Evolutionary conservation across 176 grass and related monocot genomes (phyloP), one percentile per base, ranked within the genome.

Genomic region (Ensete glaucum): DNA sequence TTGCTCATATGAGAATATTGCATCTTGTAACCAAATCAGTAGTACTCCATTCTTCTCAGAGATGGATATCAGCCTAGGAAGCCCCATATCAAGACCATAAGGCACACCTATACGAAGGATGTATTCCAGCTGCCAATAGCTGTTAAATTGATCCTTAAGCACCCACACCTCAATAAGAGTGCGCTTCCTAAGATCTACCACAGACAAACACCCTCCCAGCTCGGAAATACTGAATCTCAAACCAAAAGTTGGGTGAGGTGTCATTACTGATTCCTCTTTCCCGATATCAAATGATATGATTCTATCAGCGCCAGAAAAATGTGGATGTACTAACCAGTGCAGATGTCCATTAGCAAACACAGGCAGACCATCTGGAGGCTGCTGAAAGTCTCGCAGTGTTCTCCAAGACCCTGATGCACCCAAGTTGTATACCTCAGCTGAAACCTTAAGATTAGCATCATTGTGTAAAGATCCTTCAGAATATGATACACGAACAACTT

Each of bases 11-110:
- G 51, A 53, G 9, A 55, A 73, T 55, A 73, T 14, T 9, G 52
- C 52, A 73, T 73, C 71, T 14, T 73, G 71, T 1, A 73, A 22
- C 71, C 71, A 73, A 73, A 73, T 56, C 21, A 73, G 19, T 27
- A 73, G n/a, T 8, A 56, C 71, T 23, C 22, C 71, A 56, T 73
- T 14, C 53, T 29, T 17, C 25, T 73, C 71, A 73, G 11, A 57
- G 52, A 73, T 56, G 71, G 71, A 55, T 56, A 73, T 55, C 71
- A 73, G 21, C 53, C 71, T 54, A 9, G 22, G 53, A 23, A 55
- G 26, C 9, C 71, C 15, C 23, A 2, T 2, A 17, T 56, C 71
- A 11, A 73, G 52, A 55, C 52, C 52, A 11, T 2, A 9, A 29
- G 71, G 71, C 1, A 16, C 12, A 29, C 53, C 23, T 27, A 27